Evolutionary conservation across 352 stramenopile genomes (phyloP), one percentile per base, ranked within the genome.

Genomic region (Globisporangium okanoganense): DNA sequence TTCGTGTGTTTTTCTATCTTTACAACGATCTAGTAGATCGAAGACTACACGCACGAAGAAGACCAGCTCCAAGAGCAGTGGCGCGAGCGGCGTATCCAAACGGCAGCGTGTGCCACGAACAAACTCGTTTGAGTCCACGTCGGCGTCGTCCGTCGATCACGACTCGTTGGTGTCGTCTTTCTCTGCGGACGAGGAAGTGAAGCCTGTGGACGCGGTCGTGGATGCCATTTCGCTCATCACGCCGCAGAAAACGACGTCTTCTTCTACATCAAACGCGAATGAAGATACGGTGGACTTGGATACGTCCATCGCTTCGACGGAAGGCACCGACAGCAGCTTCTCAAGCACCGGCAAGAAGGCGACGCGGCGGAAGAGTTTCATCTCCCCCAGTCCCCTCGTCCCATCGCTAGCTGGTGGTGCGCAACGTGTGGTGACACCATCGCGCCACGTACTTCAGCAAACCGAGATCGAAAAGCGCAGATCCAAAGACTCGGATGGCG

Each of bases 341-440:
- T 51, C 43, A 2, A 66, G 38, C 13, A 50, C 64, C 45, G 61
- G 51, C 16, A 85, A 72, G 50, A 72, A 80, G 41, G 68, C 70
- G 58, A 69, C 73, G 58, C 74, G 78, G 0, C 72, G 75, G 31
- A 84, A 77, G 40, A 78, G 70, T 47, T 79, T 73, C 45, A 61
- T 81, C n/a, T 84, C 83, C 0, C 80, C 82, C 1, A 84, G 64
- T 24, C 67, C 69, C 5, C 75, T 70, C 40, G 51, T 72, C 2
- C 68, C 82, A 33, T 75, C 78, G 27, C 60, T 92, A 4, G 64
- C 71, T 25, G 80, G 82, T 10, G 82, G 80, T 2, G 79, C 82
- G 8, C 70, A 88, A 56, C 71, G 82, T 48, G 69, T 92, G 29
- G 45, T 82, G 58, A 89, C 79, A 25, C 82, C 82, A 3, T 79